phyloP scores from a whole-genome alignment of 2,329 filamentous ascomycete species.

The Fonsecaea pedrosoi region DNA sequence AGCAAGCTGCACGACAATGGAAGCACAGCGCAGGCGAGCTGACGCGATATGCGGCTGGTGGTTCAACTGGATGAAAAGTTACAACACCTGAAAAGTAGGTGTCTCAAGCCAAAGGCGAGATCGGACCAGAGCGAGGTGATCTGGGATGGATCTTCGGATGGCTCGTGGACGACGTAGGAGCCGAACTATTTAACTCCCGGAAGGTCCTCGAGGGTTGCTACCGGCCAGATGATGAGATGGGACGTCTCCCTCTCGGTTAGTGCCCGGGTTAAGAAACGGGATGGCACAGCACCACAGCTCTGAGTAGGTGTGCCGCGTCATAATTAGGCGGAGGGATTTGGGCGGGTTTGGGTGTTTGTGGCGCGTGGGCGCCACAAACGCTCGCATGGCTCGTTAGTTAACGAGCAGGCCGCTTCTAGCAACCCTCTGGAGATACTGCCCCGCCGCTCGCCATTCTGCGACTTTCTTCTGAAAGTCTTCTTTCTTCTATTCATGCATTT shows the following conservation, averaged over 20 bases:
- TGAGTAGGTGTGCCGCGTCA: background rate
- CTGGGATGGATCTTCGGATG: conserved; percentile 11
- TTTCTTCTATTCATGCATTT: background rate
- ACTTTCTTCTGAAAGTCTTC: conserved; percentile 9
- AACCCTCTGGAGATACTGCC: conserved; percentile 14
- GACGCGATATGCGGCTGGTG: conserved; percentile 4
- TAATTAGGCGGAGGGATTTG: conserved; percentile 2
- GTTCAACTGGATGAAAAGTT: background rate
- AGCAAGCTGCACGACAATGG: conserved; percentile 13
- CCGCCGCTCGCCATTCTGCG: conserved; percentile 25
- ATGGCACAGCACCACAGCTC: background rate
- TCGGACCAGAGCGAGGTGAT: background rate
- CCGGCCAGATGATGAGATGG: conserved; percentile 4
- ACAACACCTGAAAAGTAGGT: conserved; percentile 9
- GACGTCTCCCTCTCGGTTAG: conserved; percentile 6
- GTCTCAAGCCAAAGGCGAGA: background rate
- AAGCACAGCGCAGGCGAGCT: conserved; percentile 7
- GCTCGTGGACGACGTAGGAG: conserved; percentile 13
- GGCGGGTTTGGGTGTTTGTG: background rate
- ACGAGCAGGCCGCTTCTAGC: background rate
- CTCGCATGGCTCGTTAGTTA: conserved; percentile 10
- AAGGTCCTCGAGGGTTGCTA: conserved; percentile 5
- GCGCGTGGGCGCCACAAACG: conserved; percentile 4
- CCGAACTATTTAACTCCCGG: conserved; percentile 2
- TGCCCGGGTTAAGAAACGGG: background rate